Percentiles rank a stretch among this genome's conserved stretches.
Conservation (phyloP, 306 rosid species). For the Fragaria nilgerrensis region DNA sequence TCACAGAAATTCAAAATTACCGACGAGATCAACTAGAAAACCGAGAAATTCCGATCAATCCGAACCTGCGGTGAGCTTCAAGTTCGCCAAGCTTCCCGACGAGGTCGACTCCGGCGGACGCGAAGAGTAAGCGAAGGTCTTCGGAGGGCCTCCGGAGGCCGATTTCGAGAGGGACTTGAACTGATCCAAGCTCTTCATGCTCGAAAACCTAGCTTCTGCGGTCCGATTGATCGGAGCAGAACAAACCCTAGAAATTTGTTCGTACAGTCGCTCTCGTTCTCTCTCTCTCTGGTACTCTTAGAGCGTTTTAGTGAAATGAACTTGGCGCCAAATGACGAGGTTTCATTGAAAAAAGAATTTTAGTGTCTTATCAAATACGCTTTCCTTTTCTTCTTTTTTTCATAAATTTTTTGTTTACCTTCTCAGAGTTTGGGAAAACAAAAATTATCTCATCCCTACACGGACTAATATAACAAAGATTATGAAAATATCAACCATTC, state of each 20-base stretch:
- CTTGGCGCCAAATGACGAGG: constrained; percentile 42
- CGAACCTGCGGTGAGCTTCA: constrained; percentile 90
- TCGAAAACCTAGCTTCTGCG: constrained; percentile 60
- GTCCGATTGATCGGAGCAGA: constrained; percentile 5
- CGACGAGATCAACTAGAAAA: constrained; percentile 20
- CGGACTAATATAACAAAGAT: too few relatives aligned
- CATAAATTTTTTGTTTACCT: too few relatives aligned
- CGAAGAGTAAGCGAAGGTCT: constrained; percentile 50
- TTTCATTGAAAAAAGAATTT: too few relatives aligned
- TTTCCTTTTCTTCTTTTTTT: too few relatives aligned
- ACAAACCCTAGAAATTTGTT: constrained; percentile 33
- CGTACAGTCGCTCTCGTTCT: neutral
- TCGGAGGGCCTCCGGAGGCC: constrained; percentile 48
- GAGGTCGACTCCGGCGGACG: constrained; percentile 53
- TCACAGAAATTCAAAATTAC: constrained; percentile 23
- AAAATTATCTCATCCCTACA: too few relatives aligned
- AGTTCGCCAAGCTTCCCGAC: constrained; percentile 65
- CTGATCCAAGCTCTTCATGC: constrained; percentile 69
- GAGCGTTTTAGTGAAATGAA: constrained; percentile 23
- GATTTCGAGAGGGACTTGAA: constrained; percentile 74
- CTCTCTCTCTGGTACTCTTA: constrained; percentile 1
- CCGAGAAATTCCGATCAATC: constrained; percentile 10
- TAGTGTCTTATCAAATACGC: too few relatives aligned
- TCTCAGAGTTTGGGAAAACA: too few relatives aligned
- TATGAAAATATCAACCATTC: too few relatives aligned